These are phyloP conservation scores for Hemileccinum rubropunctum DNA, from an alignment of 768 basidiomycete genomes.

Conservation along the genomic window DNA sequence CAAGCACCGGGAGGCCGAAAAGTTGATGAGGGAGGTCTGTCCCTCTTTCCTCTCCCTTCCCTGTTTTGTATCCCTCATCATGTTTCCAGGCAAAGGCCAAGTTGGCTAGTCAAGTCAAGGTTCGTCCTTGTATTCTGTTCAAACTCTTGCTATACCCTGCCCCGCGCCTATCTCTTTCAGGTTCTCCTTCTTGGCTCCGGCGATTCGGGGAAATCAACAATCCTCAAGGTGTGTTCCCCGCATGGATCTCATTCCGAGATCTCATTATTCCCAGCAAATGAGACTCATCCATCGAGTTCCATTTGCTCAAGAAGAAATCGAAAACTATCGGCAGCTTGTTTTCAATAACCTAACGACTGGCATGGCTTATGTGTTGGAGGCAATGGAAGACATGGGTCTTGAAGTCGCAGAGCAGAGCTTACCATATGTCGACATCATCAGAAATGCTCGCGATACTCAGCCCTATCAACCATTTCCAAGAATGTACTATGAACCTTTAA, in stretches of 20 bases:
- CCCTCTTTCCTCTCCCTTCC: not conserved
- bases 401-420: conserved; percentile 62
- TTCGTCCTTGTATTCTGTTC: conserved; percentile 25
- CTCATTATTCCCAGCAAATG: conserved; percentile 72
- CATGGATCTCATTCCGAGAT: not conserved
- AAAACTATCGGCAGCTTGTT: conserved; percentile 86
- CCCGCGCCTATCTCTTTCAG: conserved; percentile 33
- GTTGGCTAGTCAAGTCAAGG: conserved; percentile 75
- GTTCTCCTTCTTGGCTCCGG: conserved; percentile 90
- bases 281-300: conserved; percentile 87
- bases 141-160: not conserved
- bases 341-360: conserved; percentile 92
- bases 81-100: conserved; percentile 64
- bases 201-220: conserved; percentile 90
- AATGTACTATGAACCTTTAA: conserved; percentile 64
- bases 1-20: conserved; percentile 69
- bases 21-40: conserved; percentile 71
- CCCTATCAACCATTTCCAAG: conserved; percentile 81
- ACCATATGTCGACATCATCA: conserved; percentile 58
- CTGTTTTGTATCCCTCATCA: not conserved
- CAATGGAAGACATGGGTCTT: conserved; percentile 88
- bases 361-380: conserved; percentile 76
- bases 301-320: conserved; percentile 79
- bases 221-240: conserved; percentile 67
- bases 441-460: conserved; percentile 64